These are phyloP conservation scores for Cladosporium oxysporum DNA, from an alignment of 2,329 filamentous ascomycete genomes.

Conservation along the genomic window DNA sequence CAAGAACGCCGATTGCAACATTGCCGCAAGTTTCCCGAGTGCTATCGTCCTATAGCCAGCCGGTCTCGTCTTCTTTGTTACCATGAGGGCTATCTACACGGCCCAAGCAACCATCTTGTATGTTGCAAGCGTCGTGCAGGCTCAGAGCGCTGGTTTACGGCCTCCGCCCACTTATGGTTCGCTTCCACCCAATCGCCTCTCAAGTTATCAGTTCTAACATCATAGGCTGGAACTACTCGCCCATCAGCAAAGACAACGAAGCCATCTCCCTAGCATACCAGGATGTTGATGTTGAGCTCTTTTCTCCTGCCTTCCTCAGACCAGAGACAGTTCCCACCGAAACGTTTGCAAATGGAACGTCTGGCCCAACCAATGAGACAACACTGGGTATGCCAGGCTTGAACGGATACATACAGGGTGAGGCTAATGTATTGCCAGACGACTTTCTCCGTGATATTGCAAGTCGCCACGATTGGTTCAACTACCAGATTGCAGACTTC, in stretches of 20 bases:
- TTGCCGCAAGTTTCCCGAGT: not conserved
- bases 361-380: constrained; percentile 27
- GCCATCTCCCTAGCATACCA: constrained; percentile 22
- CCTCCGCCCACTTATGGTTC: constrained; percentile 15
- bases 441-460: constrained; percentile 25
- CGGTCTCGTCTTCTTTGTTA: not conserved
- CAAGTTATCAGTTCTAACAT: not conserved
- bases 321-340: constrained; percentile 23
- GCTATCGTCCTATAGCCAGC: not conserved
- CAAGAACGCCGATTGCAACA: not conserved
- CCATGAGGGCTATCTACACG: not conserved
- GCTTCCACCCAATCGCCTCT: not conserved
- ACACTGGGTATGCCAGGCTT: constrained; percentile 20
- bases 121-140: not conserved
- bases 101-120: not conserved
- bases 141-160: constrained; percentile 15
- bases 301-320: constrained; percentile 27
- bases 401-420: no score
- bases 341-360: constrained; percentile 27
- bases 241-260: constrained; percentile 12
- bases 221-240: constrained; percentile 17
- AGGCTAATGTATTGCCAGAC: constrained; percentile 8
- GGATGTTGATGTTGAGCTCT: constrained; percentile 26
- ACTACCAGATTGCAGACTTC: constrained; percentile 25
- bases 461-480: constrained; percentile 26